phyloP scores from a whole-genome alignment of 2,329 filamentous ascomycete genomes.

The Ophiostoma perfectum region DNA sequence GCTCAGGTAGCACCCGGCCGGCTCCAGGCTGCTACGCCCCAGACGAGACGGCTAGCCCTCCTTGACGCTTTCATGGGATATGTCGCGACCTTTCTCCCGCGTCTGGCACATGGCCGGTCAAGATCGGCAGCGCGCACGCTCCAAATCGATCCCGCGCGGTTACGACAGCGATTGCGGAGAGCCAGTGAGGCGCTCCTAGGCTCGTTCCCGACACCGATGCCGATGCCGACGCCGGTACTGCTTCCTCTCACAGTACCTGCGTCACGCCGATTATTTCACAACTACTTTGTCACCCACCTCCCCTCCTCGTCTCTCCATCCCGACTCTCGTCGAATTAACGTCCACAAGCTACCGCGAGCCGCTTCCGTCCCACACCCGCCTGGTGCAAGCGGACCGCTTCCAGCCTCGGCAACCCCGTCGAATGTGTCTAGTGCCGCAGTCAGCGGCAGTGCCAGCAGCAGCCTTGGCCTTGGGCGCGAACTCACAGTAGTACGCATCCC shows the following conservation, averaged over 20 bases:
- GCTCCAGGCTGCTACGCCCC: conserved; percentile 7
- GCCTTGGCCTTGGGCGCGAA: conserved; percentile 53
- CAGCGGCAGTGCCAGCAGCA: conserved; percentile 28
- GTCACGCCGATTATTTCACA: conserved; percentile 60
- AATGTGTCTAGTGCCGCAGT: conserved; percentile 43
- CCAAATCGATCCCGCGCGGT: background rate
- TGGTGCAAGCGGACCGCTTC: conserved; percentile 49
- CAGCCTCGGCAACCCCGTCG: conserved; percentile 35
- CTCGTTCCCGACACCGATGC: background rate
- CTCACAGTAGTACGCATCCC: conserved; percentile 94
- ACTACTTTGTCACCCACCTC: conserved; percentile 95
- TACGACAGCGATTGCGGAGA: conserved; percentile 14
- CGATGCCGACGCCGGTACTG: background rate
- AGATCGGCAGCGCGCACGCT: background rate
- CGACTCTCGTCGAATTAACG: conserved; percentile 61
- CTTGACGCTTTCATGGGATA: conserved; percentile 27
- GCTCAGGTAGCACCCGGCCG: conserved; percentile 5
- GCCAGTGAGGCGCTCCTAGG: background rate
- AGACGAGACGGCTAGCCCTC: conserved; percentile 19
- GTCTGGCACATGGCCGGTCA: background rate
- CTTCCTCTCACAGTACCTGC: background rate
- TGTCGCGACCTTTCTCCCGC: conserved; percentile 23
- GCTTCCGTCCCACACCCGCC: conserved; percentile 69
- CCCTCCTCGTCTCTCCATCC: conserved; percentile 90
- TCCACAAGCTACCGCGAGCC: conserved; percentile 78